Base-by-base conservation (phyloP, 2,329 filamentous ascomycete genomes). In the Trichoderma simmonsii region DNA sequence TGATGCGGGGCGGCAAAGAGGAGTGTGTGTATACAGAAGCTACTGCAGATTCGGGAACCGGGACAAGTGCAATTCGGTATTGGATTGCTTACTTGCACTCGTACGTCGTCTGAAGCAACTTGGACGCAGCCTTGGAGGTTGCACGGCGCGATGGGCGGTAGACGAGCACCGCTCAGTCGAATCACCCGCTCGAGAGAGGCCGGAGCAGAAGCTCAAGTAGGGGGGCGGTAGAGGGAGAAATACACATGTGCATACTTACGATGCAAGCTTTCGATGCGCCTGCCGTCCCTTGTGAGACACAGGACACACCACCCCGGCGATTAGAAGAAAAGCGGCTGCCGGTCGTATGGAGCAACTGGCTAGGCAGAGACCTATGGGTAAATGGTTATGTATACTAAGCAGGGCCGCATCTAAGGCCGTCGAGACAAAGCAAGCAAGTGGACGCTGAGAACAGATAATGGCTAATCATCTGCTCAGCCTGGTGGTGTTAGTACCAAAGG, bases 1-100 rank as follows among this genome's bases (percentile, higher is more conserved):
- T 60, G 57, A 68, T 73, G 72, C 69, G 72, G 72, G 72, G 72
- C 72, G 34, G 51, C 56, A 68, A 21, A 51, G 66, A 70, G 68
- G 68, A 70, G 68, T 70, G 68, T 63, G 48, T 70, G 43, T 70
- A 64, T 70, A 62, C 32, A 70, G 54, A 54, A 28, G 54, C 56
- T 43, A 57, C 51, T 64, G 65, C 60, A 70, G 48, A 70, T 64
- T 71, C 61, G 61, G 67, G 48, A 65, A 51, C 66, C 34, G 39
- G 56, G 66, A 63, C 62, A 70, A 54, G 63, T 57, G 60, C 56
- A 71, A 59, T 51, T 61, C 48, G 30, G 63, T 51, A 21, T 21
- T 51, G 43, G 36, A 30, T 48, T 60, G 57, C 57, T 67, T 48
- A 59, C 28, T 60, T 70, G 56, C 21, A 51, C 39, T 43, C 39